Percentiles rank a stretch among this genome's conserved stretches.
phyloP scores from a whole-genome alignment of 2,329 filamentous ascomycete species.

The Arthroderma sp. region DNA sequence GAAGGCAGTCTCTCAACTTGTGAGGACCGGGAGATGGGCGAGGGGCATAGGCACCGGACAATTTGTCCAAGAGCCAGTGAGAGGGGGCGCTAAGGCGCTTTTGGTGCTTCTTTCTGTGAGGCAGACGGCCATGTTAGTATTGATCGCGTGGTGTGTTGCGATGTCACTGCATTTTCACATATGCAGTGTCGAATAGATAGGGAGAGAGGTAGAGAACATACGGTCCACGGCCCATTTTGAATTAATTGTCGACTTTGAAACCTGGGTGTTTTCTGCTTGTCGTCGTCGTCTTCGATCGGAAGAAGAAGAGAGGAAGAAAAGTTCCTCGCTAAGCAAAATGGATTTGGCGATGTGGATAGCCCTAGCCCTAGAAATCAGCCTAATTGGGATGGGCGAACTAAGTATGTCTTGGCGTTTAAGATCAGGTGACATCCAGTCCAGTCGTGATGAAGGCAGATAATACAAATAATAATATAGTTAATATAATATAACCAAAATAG shows the following conservation, averaged over 20 bases:
- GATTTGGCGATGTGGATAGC: conserved; percentile 3
- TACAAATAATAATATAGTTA: neutral
- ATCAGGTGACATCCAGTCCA: too few relatives aligned
- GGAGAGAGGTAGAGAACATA: conserved; percentile 29
- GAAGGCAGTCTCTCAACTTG: conserved; percentile 98
- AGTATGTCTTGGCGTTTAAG: too few relatives aligned
- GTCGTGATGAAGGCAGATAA: neutral
- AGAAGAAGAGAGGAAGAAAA: neutral
- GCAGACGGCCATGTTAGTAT: conserved; percentile 1
- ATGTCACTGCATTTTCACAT: neutral
- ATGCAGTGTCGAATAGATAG: neutral
- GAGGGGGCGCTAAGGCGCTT: conserved; percentile 98
- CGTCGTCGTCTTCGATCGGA: neutral
- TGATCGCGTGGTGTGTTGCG: neutral
- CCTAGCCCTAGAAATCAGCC: conserved; percentile 5
- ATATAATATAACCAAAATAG: neutral
- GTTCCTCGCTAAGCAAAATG: neutral
- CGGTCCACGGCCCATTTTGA: conserved; percentile 46
- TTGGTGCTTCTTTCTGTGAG: conserved; percentile 87
- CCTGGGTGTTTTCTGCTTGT: neutral
- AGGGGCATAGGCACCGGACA: conserved; percentile 73
- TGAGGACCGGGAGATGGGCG: conserved; percentile 75
- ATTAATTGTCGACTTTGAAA: conserved; percentile 17
- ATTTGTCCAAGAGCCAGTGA: conserved; percentile 99
- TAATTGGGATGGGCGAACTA: neutral